These are phyloP conservation scores for Pyronema domesticum DNA, from an alignment of 495 filamentous ascomycete species.

Conservation along the genomic window DNA sequence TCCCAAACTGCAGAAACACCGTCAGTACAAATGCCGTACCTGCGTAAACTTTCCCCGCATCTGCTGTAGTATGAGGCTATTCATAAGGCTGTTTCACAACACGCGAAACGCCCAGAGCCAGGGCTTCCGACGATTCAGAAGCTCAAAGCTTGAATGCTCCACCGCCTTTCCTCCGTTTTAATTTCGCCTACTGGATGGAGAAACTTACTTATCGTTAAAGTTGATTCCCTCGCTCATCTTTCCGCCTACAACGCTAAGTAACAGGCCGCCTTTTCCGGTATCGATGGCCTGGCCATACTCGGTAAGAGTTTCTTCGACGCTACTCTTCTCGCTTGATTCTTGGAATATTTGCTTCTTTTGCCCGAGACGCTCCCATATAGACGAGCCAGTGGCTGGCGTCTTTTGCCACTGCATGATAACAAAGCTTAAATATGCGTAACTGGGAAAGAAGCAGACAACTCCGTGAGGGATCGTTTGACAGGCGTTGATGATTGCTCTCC, in stretches of 20 bases:
- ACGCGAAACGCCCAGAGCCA: background rate
- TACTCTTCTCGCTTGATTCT: conserved; percentile 38
- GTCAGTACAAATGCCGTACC: background rate
- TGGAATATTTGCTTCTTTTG: conserved; percentile 46
- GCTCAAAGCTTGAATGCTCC: too few species aligned
- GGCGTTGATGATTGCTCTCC: conserved; percentile 50
- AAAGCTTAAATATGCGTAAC: conserved; percentile 70
- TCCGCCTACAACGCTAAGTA: conserved; percentile 89
- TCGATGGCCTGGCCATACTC: conserved; percentile 56
- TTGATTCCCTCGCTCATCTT: conserved; percentile 96
- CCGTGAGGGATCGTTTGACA: conserved; percentile 67
- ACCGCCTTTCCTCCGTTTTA: too few species aligned
- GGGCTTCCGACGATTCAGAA: too few species aligned
- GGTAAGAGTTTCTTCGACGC: conserved; percentile 48
- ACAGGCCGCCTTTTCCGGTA: conserved; percentile 48
- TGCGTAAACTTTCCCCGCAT: too few species aligned
- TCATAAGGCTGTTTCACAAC: background rate
- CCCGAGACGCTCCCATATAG: conserved; percentile 38
- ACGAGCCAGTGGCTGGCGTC: conserved; percentile 16
- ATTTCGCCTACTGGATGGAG: background rate
- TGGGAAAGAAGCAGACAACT: conserved; percentile 91
- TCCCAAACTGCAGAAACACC: conserved; percentile 37
- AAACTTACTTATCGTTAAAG: conserved; percentile 56
- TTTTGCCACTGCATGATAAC: conserved; percentile 52
- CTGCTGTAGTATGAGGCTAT: too few species aligned